phyloP scores from a whole-genome alignment of 192 early-diverging fungal genomes.

The Funneliformis mosseae region DNA sequence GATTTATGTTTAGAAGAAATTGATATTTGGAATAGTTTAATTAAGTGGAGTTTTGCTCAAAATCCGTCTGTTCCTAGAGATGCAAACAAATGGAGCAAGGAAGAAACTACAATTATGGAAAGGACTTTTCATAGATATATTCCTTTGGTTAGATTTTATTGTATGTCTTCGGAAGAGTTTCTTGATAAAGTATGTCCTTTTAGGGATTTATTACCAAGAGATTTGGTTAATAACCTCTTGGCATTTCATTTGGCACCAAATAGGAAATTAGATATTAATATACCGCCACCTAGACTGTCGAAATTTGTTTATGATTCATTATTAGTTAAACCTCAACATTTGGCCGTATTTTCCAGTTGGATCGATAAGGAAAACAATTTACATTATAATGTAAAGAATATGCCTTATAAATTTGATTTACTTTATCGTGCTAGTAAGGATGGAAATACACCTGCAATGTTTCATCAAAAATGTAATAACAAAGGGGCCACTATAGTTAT shows the following conservation, averaged over 20 bases:
- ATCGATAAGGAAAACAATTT: background rate
- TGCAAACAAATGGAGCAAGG: background rate
- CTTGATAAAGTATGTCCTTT: background rate
- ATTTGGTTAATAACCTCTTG: background rate
- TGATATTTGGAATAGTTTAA: background rate
- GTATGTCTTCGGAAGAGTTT: background rate
- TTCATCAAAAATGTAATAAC: background rate
- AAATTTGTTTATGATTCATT: too few species aligned
- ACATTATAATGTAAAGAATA: background rate
- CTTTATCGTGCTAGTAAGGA: constrained; percentile 21
- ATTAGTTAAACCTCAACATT: too few species aligned
- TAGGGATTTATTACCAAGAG: background rate
- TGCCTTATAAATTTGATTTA: background rate
- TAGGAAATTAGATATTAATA: background rate
- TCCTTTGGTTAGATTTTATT: background rate
- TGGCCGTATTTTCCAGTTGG: background rate
- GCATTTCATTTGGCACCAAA: background rate
- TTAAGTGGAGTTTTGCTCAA: background rate
- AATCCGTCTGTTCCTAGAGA: background rate
- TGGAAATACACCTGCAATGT: background rate
- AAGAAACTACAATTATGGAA: background rate
- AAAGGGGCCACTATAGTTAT: constrained; percentile 4
- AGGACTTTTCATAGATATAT: background rate
- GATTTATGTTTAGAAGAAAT: background rate
- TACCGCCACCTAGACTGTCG: background rate